Conservation (phyloP, 148 eudicot genomes). For the Drosera capensis region DNA sequence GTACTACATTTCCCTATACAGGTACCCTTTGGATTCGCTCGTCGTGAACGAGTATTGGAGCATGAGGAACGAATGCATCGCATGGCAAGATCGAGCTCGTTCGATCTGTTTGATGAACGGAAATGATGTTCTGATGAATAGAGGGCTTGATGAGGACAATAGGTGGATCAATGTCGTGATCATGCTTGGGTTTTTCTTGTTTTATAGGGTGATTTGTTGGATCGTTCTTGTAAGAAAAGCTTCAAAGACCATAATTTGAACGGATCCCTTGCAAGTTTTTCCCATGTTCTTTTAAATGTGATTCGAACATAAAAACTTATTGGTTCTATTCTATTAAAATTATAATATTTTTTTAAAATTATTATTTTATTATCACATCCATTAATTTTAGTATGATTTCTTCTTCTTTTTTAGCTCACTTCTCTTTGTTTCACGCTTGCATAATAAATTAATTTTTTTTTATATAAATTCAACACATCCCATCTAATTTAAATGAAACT, state of each 20-base stretch:
- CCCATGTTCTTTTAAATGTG: no score
- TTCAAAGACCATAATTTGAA: constrained; percentile 36
- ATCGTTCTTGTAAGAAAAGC: constrained; percentile 54
- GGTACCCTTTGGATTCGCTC: constrained; percentile 73
- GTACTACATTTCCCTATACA: constrained; percentile 80
- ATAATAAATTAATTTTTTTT: no score
- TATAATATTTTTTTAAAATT: no score
- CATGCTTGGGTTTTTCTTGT: constrained; percentile 71
- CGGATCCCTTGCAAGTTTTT: no score
- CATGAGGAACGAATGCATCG: constrained; percentile 46
- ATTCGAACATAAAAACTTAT: no score
- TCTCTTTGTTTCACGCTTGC: no score
- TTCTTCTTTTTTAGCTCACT: no score
- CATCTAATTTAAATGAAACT: no score
- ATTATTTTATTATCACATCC: no score
- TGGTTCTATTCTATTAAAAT: no score
- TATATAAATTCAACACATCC: no score
- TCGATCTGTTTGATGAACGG: constrained; percentile 51
- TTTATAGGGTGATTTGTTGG: constrained; percentile 81
- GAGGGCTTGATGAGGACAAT: constrained; percentile 69
- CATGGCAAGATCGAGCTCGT: constrained; percentile 14
- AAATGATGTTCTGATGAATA: constrained; percentile 41
- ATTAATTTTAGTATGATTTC: no score
- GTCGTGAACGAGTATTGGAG: constrained; percentile 85
- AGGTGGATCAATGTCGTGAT: constrained; percentile 83